A percentile compares a stretch with the other conserved stretches of the same genome.
Conservation (phyloP, 1,284 basidiomycete species). For the Stereum hirsutum region DNA sequence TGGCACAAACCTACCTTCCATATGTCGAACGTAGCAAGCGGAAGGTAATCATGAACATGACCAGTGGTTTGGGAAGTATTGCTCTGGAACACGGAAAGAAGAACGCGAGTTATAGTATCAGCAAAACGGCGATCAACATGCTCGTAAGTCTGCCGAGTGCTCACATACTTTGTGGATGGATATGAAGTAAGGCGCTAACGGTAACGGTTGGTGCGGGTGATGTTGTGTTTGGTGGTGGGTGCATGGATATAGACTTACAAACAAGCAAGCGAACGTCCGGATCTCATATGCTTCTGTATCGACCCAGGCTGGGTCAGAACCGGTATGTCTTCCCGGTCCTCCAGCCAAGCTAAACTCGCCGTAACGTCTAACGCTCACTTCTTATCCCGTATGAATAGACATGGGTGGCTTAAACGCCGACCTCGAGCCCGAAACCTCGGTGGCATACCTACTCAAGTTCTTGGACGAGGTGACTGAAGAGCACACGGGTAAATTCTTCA, state of each 20-base stretch:
- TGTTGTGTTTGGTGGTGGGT: not conserved
- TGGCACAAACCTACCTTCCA: constrained; percentile 21
- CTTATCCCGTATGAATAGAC: constrained; percentile 8
- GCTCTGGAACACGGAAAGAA: constrained; percentile 15
- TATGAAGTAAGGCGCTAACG: too few relatives aligned
- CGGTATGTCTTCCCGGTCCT: constrained; percentile 10
- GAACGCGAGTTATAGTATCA: constrained; percentile 20
- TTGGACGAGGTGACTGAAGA: constrained; percentile 13
- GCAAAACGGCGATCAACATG: constrained; percentile 22
- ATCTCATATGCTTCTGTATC: constrained; percentile 16
- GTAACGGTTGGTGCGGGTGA: too few relatives aligned
- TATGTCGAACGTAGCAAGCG: constrained; percentile 20
- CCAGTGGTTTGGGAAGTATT: constrained; percentile 22
- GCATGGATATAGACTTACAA: constrained; percentile 21
- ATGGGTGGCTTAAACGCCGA: constrained; percentile 24
- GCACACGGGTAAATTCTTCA: constrained; percentile 23
- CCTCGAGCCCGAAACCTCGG: constrained; percentile 21
- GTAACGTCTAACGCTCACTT: not conserved
- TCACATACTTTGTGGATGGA: too few relatives aligned
- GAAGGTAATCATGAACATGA: constrained; percentile 26
- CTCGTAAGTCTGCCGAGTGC: constrained; percentile 15
- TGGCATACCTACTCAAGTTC: constrained; percentile 17
- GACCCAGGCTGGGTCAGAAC: constrained; percentile 25
- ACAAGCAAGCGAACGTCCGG: constrained; percentile 17
- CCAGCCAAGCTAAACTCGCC: not conserved